Conservation (phyloP, 2,329 filamentous ascomycete genomes). For the Chrysoporthe austroafricana region DNA sequence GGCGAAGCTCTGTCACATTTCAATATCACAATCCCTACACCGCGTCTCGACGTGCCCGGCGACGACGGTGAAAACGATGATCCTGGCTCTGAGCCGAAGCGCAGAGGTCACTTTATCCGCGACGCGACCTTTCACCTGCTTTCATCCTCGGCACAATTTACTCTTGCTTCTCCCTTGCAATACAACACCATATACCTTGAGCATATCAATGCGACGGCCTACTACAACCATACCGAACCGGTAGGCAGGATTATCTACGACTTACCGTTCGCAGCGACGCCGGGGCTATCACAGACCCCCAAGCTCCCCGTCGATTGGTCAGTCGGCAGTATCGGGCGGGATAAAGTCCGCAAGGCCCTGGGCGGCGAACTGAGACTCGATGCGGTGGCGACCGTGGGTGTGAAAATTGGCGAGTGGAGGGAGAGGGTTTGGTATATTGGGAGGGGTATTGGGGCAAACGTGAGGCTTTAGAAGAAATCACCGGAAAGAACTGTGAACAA, state of each 20-base stretch:
- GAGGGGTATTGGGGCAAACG: slow-evolving; percentile 69
- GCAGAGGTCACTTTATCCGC: slow-evolving; percentile 72
- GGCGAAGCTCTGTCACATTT: slow-evolving; percentile 75
- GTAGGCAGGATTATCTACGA: slow-evolving; percentile 79
- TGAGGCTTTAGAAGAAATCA: slow-evolving; percentile 48
- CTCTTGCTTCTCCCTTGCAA: slow-evolving; percentile 76
- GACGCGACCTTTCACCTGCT: slow-evolving; percentile 86
- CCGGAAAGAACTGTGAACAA: neutral
- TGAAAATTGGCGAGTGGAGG: slow-evolving; percentile 75
- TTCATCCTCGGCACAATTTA: slow-evolving; percentile 84
- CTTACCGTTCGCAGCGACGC: slow-evolving; percentile 74
- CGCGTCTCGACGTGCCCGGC: slow-evolving; percentile 64
- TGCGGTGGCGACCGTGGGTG: slow-evolving; percentile 73
- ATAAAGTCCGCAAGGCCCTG: slow-evolving; percentile 76
- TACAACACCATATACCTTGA: slow-evolving; percentile 77
- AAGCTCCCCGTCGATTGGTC: slow-evolving; percentile 82
- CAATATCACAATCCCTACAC: slow-evolving; percentile 72
- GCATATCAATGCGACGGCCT: slow-evolving; percentile 80
- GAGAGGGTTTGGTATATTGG: slow-evolving; percentile 74
- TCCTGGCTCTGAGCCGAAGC: neutral
- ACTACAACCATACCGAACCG: slow-evolving; percentile 78
- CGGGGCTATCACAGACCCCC: slow-evolving; percentile 73
- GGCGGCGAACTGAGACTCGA: slow-evolving; percentile 81
- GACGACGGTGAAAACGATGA: slow-evolving; percentile 44
- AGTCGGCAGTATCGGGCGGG: slow-evolving; percentile 70